These are phyloP conservation scores for Lodderomyces beijingensis DNA, from an alignment of 1,139 yeast species.

Conservation along the genomic window DNA sequence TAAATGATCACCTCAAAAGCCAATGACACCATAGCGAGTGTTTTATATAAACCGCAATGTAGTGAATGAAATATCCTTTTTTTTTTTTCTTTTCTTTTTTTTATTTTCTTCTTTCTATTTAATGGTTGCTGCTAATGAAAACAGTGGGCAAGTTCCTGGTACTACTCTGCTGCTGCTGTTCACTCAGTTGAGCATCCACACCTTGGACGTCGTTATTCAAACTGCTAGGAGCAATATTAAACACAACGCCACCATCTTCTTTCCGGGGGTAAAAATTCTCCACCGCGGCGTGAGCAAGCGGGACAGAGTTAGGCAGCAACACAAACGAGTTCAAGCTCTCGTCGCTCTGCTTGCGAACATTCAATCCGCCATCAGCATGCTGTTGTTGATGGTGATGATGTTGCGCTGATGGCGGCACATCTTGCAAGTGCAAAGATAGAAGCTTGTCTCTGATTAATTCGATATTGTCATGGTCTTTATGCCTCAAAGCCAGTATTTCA, in stretches of 20 bases:
- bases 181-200: not conserved
- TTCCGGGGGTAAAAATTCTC: slow-evolving; percentile 4
- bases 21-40: too few relatives aligned
- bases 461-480: slow-evolving; percentile 14
- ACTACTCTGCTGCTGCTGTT: not conserved
- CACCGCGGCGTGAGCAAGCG: slow-evolving; percentile 10
- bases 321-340: slow-evolving; percentile 11
- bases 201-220: not conserved
- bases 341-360: slow-evolving; percentile 4
- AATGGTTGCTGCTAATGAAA: slow-evolving; percentile 16
- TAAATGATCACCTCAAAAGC: too few relatives aligned
- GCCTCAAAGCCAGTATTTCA: slow-evolving; percentile 25
- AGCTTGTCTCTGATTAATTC: slow-evolving; percentile 12
- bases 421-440: slow-evolving; percentile 6
- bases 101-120: too few relatives aligned
- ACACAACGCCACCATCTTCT: slow-evolving; percentile 1
- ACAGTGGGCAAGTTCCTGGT: slow-evolving; percentile 12
- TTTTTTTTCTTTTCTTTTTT: too few relatives aligned
- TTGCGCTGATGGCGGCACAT: not conserved
- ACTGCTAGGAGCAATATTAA: not conserved
- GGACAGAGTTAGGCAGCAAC: slow-evolving; percentile 5
- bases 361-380: not conserved
- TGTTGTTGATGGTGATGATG: slow-evolving; percentile 1
- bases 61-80: too few relatives aligned
- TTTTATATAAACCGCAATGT: too few relatives aligned